Evolutionary conservation across 2,329 filamentous ascomycete species (phyloP).

Genomic region (Fusarium dlaminii): DNA sequence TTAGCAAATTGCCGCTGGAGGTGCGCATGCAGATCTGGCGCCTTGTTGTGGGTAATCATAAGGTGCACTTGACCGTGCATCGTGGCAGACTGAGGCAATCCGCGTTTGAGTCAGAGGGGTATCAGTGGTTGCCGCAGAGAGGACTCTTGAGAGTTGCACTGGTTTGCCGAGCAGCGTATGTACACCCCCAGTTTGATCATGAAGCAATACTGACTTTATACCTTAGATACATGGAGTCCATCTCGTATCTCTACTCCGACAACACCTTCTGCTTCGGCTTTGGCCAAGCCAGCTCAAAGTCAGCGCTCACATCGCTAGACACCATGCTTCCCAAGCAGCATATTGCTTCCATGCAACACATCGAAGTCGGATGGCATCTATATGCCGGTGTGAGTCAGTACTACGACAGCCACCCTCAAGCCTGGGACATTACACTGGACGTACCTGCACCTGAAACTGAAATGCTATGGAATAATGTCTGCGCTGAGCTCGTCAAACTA

Average conservation of each 20-base stretch:
- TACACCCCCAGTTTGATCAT: fast-evolving
- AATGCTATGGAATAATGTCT: not conserved
- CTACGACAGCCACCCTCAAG: not conserved
- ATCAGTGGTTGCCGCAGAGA: not conserved
- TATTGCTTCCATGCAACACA: not conserved
- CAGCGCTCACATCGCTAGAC: not conserved
- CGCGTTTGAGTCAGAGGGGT: not conserved
- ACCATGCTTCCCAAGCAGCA: not conserved
- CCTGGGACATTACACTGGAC: not conserved
- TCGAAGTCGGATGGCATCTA: not conserved
- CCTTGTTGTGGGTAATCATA: not conserved
- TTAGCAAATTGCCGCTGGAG: not conserved
- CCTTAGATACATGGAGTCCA: not conserved
- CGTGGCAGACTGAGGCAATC: not conserved
- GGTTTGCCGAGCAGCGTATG: not conserved
- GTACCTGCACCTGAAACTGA: not conserved
- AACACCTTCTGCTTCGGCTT: not conserved
- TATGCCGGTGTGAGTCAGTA: not conserved
- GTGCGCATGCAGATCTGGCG: not conserved
- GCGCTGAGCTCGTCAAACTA: not conserved
- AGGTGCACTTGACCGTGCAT: not conserved
- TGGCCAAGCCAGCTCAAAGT: not conserved
- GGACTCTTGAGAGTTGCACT: not conserved
- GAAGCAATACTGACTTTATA: not conserved
- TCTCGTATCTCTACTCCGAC: not conserved